Base-by-base conservation (phyloP, 169 alveolate species). In the Babesia caballi region DNA sequence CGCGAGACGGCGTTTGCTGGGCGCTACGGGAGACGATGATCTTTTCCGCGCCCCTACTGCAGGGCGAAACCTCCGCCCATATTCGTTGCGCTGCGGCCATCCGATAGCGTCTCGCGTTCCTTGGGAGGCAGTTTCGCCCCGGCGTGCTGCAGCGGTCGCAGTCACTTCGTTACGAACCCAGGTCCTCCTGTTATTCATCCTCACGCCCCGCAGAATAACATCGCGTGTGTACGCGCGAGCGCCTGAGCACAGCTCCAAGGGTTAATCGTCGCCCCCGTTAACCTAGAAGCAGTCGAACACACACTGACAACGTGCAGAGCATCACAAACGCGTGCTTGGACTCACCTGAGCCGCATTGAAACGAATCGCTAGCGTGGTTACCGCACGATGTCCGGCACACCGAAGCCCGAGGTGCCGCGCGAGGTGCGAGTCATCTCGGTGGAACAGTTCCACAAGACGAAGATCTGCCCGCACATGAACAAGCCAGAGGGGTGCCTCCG, bases 391-490 rank as follows among this genome's bases (percentile, higher is more conserved):
- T 38, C 44, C 7, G 7, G 7, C n/a, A 11, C 44, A 0, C n/a
- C 2, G 44, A 12, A 38, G 1, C 14, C 44, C 7, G 44, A 38
- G 44, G 3, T 17, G 4, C 7, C 44, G 7, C 44, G 44, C 40
- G 73, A 63, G 2, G 73, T 63, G 28, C 53, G 73, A 3, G 32
- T 28, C 4, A 38, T 71, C 2, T 46, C 72, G 0, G 60, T 54
- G 40, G 81, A 50, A 19, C 84, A 73, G 53, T 73, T 73, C 25
- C 51, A 65, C 61, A 73, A 73, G 52, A 73, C 84, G 38, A 73
- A 73, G 42, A n/a, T 73, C 59, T 73, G 84, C 82, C 77, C 78
- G 15, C 84, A 73, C 44, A 60, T 63, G 77, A 38, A 44, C 23
- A 65, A 65, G 36, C 61, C 75, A n/a, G 82, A 58, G 42, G 82